phyloP scores from a whole-genome alignment of 2,329 filamentous ascomycete species.

The Juglanconis juglandina region DNA sequence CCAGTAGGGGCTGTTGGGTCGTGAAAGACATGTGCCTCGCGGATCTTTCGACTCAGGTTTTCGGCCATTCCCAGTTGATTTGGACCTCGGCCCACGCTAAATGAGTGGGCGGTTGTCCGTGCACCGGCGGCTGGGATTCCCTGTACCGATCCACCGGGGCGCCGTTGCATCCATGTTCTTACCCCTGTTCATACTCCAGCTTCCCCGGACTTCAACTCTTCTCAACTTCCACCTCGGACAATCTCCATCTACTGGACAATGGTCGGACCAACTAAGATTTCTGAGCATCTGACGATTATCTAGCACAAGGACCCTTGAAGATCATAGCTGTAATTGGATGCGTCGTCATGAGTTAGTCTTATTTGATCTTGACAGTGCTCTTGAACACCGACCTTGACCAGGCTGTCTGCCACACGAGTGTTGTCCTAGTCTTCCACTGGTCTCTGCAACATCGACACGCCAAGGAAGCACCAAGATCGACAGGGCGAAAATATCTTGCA shows the following conservation, averaged over 20 bases:
- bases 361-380: background rate
- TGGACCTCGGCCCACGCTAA: constrained; percentile 5
- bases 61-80: background rate
- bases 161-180: background rate
- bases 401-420: no score
- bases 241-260: background rate
- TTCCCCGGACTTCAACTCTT: constrained; percentile 12
- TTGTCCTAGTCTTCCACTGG: no score
- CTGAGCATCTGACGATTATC: background rate
- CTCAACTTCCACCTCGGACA: background rate
- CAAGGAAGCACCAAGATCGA: no score
- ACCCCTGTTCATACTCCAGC: background rate
- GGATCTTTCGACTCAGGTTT: background rate
- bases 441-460: no score
- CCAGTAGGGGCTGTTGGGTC: constrained; percentile 1
- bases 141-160: background rate
- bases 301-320: background rate
- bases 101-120: background rate
- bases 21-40: constrained; percentile 1
- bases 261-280: background rate
- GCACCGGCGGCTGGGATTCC: background rate
- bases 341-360: background rate
- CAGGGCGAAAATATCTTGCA: no score
- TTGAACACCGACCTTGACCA: background rate
- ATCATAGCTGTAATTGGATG: background rate